Evolutionary conservation across 768 basidiomycete species (phyloP), one percentile per base, ranked within the genome.

Genomic region (Leccinum aurantiacum): DNA sequence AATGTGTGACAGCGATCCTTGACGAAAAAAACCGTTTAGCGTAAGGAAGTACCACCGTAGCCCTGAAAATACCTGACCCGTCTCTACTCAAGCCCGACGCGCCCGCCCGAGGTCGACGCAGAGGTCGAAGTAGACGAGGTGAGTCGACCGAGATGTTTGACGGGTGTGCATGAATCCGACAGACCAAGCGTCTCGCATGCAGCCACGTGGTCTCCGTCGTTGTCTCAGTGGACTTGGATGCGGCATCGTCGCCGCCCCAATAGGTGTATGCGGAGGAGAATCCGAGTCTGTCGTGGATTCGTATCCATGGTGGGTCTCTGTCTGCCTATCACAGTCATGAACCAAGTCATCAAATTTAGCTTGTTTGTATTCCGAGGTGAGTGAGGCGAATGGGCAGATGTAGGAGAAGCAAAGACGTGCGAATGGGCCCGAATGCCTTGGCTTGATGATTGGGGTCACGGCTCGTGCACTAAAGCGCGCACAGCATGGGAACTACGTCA

Each of bases 271-370:
- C 9, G 69, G 69, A 15, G 59, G 60, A 59, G 69, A 69, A 58
- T 70, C 69, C 5, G 69, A 70, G 59, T 70, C 69, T 6, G 69
- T 70, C 2, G 67, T 71, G 5, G 67, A 70, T 37, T 71, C 69
- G 17, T 71, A 67, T n/a, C 60, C 69, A 38, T 69, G 65, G 46
- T 63, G 67, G 2, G 57, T 68, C 60, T 69, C 69, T 0, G 58
- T 57, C 27, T 27, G 7, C 27, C 1, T 27, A 27, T 27, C 1
- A 27, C 27, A 27, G 27, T 27, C 27, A 27, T 7, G 7, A 27
- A 27, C 27, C 27, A 27, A 27, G 27, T 27, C 27, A 27, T 27
- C 1, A 27, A 27, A 8, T 27, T 27, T 27, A 6, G 27, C 27
- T 27, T 27, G 27, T 27, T 27, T 27, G 27, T 8, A 27, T 27